Evolutionary conservation across 2,329 filamentous ascomycete species (phyloP), one percentile per base, ranked within the genome.

Genomic region (Mollisia scopiformis): DNA sequence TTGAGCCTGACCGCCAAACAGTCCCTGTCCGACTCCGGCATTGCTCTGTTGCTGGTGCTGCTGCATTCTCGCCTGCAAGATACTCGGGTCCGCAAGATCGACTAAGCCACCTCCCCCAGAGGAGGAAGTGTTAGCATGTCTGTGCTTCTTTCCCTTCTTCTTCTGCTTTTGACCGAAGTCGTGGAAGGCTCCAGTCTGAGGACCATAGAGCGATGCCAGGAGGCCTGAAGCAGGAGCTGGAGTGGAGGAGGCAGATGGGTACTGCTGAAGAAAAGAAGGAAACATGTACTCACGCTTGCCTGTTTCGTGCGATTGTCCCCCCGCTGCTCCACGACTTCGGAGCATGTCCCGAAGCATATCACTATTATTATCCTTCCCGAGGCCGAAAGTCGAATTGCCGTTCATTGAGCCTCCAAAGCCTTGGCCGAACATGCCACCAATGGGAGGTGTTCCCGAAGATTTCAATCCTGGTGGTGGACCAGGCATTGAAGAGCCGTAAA

Each of bases 71-170:
- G 92, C 92, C 84, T 97, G 93, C 85, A 98, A 88, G 86, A 97
- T 97, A 86, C 92, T 97, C 86, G 94, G 94, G 92, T 98, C 93
- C 85, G 91, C 92, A 93, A 97, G 92, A 96, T 98, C 93, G 84
- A 96, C 93, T 94, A 97, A 88, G 84, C 92, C 93, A 91, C 92
- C 92, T 88, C 93, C 93, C 84, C 91, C 91, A 88, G 93, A 96
- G 88, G 94, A 98, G 91, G 93, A 97, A 94, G 94, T 97, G 92
- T 97, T 97, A 95, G 93, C 94, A 89, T 97, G 93, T 89, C 93
- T 96, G 86, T 97, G 94, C 92, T 97, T 97, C 88, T 97, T 97
- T 84, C 93, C 93, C 92, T 97, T 97, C 88, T 97, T 97, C 90
- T 96, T 97, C 87, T 96, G 93, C 89, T 97, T 96, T 82, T 91